Conservation (phyloP, 768 basidiomycete genomes). For the Mycena crocata region DNA sequence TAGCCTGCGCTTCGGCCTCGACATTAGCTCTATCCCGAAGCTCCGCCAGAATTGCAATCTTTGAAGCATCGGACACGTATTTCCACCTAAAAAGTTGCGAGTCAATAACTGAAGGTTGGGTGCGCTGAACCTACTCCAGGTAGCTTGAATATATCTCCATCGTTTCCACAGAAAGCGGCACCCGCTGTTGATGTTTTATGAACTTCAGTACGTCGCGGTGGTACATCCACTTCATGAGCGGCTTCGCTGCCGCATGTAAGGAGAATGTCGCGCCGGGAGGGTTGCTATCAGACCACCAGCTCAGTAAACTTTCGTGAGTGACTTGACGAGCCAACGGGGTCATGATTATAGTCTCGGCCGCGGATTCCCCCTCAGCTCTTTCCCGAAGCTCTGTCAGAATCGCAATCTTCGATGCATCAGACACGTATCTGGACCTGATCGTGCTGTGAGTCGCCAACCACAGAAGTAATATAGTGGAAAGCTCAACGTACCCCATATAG, state of each 20-base stretch:
- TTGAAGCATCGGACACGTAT: neutral
- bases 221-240: constrained; percentile 4
- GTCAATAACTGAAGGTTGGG: neutral
- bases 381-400: no score
- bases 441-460: no score
- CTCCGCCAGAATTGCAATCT: neutral
- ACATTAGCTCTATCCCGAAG: neutral
- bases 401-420: no score
- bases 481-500: no score
- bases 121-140: neutral
- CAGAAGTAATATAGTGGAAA: no score
- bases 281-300: neutral
- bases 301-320: neutral
- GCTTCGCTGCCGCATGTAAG: constrained; percentile 7
- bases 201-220: neutral
- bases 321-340: neutral
- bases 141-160: constrained; percentile 6
- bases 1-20: neutral
- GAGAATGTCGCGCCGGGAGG: neutral
- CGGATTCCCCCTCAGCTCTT: no score
- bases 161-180: neutral
- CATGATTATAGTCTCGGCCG: no score
- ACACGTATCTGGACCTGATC: no score
- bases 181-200: neutral
- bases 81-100: neutral